Base-by-base conservation (phyloP, 1,284 basidiomycete genomes). In the Ustilago sp. region DNA sequence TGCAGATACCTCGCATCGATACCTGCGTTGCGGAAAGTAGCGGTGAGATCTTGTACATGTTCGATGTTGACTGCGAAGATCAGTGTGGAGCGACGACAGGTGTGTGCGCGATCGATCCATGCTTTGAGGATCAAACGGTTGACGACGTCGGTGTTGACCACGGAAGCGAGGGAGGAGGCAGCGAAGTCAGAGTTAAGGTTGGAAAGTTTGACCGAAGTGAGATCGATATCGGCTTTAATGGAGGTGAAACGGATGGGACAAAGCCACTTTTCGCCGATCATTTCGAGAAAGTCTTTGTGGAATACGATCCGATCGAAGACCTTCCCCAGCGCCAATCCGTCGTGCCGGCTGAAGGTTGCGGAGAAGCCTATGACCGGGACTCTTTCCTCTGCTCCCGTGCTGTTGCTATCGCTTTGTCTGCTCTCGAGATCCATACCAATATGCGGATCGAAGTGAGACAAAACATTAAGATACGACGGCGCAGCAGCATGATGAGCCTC, bases 271-370 rank as follows among this genome's bases (percentile, higher is more conserved):
- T 94, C 94, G 72, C 92, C 91, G 69, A 99, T 93, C 95, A 98
- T 97, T 58, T 81, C 91, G 28, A 94, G 86, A 80, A 97, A 94
- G 77, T 95, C 93, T n/a, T 91, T 90, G 85, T 99, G 96, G 83
- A 94, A 99, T 0, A 98, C 96, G 67, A 98, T 96, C 59, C 90
- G 89, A 83, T 98, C 91, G 79, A 96, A 98, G 0, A 96, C 92
- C 1, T 92, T 92, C 3, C 93, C 91, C 8, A 99, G 89, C 0
- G 94, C 93, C 3, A 96, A 88, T 9, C 94, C 93, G 83, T 99
- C 95, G 82, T 96, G 93, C 28, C 96, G 89, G 75, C 91, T 92
- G 87, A 98, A 97, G 0, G 96, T 99, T 0, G 96, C 95, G 43
- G 94, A 95, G 86, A 99, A 98, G 0, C 95, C 96, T 60, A 99